Conservation (phyloP, 345 rosid species). For the Eucalyptus marginata region DNA sequence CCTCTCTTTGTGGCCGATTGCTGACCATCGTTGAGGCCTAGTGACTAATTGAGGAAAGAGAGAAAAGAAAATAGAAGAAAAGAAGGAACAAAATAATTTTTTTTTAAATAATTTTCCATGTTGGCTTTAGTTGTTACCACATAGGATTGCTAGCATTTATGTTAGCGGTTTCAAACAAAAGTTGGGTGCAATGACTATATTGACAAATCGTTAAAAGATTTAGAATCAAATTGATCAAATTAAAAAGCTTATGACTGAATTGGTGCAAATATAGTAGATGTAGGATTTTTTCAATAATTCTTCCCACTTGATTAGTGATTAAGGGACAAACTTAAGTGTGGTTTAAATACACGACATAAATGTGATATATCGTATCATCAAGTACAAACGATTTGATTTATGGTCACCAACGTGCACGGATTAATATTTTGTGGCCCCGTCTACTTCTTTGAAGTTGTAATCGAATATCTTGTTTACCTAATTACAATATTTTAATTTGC, state of each 20-base stretch:
- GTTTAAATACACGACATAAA: neutral
- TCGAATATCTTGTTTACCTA: too few species aligned
- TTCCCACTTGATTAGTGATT: neutral
- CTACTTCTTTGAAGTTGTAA: too few species aligned
- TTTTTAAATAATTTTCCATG: fast-evolving
- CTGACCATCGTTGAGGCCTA: fast-evolving
- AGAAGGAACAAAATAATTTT: too few species aligned
- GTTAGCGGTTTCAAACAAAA: too few species aligned
- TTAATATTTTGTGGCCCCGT: neutral
- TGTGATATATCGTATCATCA: neutral
- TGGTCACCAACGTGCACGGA: neutral
- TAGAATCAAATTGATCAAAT: neutral
- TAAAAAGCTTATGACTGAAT: neutral
- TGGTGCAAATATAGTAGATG: too few species aligned
- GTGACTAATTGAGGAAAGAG: neutral
- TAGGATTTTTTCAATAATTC: neutral
- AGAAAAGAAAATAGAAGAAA: too few species aligned
- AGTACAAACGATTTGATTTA: neutral
- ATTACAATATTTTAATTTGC: too few species aligned
- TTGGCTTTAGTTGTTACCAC: neutral
- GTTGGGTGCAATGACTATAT: neutral
- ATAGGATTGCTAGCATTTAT: fast-evolving
- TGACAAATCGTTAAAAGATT: too few species aligned
- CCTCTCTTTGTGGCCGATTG: neutral
- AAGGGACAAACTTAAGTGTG: neutral